Evolutionary conservation across 2,329 filamentous ascomycete genomes (phyloP).

Genomic region (Thelonectria rubi): DNA sequence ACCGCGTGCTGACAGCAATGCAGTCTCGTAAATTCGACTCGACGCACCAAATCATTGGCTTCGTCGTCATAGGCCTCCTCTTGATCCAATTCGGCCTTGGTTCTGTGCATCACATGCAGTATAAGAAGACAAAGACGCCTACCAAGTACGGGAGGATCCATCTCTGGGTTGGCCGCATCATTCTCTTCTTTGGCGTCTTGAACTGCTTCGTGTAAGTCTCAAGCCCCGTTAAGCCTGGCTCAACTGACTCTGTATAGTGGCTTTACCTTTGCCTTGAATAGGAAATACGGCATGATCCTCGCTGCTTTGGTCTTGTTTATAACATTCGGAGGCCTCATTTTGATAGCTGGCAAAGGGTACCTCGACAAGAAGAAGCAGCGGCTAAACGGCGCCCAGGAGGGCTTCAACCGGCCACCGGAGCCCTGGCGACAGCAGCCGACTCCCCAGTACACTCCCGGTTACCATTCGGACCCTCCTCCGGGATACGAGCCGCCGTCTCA

Average conservation of each 20-base stretch:
- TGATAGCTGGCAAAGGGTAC: conserved; percentile 45
- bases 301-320: conserved; percentile 56
- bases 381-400: conserved; percentile 30
- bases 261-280: conserved; percentile 64
- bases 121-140: conserved; percentile 57
- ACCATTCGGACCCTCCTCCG: conserved; percentile 45
- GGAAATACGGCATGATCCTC: conserved; percentile 58
- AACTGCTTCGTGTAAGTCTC: conserved; percentile 65
- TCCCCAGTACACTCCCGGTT: conserved; percentile 28
- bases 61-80: conserved; percentile 61
- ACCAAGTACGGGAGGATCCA: conserved; percentile 64
- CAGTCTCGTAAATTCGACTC: conserved; percentile 63
- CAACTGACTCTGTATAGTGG: conserved; percentile 52
- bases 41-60: conserved; percentile 67
- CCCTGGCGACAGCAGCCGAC: conserved; percentile 43
- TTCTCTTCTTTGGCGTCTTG: conserved; percentile 62
- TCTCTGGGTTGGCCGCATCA: conserved; percentile 64
- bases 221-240: not conserved
- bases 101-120: conserved; percentile 64
- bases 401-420: conserved; percentile 38
- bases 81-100: conserved; percentile 64
- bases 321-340: conserved; percentile 52
- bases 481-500: conserved; percentile 47
- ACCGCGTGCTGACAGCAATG: conserved; percentile 20
- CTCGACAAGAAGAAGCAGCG: conserved; percentile 34